phyloP scores from a whole-genome alignment of 306 rosid species.

The Vachellia pachyceras region DNA sequence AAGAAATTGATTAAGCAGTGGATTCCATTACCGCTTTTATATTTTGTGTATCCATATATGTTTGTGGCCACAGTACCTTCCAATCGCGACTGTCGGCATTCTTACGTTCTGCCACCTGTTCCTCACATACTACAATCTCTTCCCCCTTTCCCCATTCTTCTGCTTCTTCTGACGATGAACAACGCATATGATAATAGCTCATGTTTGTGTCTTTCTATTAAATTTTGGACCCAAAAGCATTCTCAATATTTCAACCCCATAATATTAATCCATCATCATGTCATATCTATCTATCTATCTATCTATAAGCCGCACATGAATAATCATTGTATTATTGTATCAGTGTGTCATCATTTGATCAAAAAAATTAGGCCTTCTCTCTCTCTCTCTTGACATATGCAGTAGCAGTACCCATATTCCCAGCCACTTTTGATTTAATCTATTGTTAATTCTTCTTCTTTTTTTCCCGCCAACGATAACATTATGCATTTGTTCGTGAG shows the following conservation, averaged over 20 bases:
- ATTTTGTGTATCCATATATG: not conserved
- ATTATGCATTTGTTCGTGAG: not conserved
- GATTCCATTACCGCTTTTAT: not conserved
- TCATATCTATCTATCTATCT: too few species aligned
- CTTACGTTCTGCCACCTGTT: conserved; percentile 28
- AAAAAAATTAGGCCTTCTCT: not conserved
- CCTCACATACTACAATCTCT: not conserved
- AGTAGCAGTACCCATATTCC: not conserved
- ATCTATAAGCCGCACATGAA: too few species aligned
- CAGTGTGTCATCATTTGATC: too few species aligned
- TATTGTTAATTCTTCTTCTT: too few species aligned
- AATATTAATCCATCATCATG: too few species aligned
- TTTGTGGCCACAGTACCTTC: not conserved
- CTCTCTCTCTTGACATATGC: not conserved
- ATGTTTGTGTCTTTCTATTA: too few species aligned
- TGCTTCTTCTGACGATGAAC: not conserved
- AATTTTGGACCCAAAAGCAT: too few species aligned
- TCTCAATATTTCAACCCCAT: too few species aligned
- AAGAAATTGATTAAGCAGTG: not conserved
- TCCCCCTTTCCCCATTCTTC: not conserved
- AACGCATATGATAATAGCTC: too few species aligned
- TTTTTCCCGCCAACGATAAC: too few species aligned
- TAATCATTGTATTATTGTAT: too few species aligned
- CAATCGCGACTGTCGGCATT: conserved; percentile 58
- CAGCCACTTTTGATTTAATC: too few species aligned